Base-by-base conservation (phyloP, 305 asterid genomes). In the Fraxinus ornus region DNA sequence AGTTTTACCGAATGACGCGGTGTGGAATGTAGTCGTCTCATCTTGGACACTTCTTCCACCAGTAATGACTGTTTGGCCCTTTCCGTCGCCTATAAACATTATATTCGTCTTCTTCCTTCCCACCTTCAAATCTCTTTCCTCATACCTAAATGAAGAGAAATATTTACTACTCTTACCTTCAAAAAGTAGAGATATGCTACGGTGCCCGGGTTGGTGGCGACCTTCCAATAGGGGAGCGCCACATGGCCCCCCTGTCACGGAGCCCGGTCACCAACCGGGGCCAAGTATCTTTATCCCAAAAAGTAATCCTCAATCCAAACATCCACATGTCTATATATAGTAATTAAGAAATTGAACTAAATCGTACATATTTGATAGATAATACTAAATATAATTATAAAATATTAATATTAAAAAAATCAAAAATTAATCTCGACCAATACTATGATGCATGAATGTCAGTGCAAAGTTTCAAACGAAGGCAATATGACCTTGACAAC, bases 31-130 rank as follows among this genome's bases (percentile, higher is more conserved):
- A 15, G 99, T 97, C 62, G 93, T 52, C 7, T 90, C 83, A 10
- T 91, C 92, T 17, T 79, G 87, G 6, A 94, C 85, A 85, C 94
- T 97, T 78, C 87, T 93, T 1, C 92, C 94, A 17, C 99, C 98
- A 0, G 98, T 60, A 88, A 97, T 97, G 74, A 97, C 93, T 49
- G 99, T 97, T 72, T 81, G 91, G 87, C 97, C 97, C 93, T 90
- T 93, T 2, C 99, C 99, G 35, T 97, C 99, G 21, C 99, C 99
- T 0, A 97, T 84, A 73, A 97, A 89, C 99, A 97, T 97, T 36
- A 97, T 3, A 78, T 97, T 94, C 7, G 94, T 92, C 85, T 94
- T 97, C 86, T 91, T 93, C 87, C 96, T 93, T 33, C 98, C 98
- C 32, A 97, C 91, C 85, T 97, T 97, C 83, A 97, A 79, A 47